Evolutionary conservation across 2,329 filamentous ascomycete species (phyloP).

Genomic region (Claviceps maximensis): DNA sequence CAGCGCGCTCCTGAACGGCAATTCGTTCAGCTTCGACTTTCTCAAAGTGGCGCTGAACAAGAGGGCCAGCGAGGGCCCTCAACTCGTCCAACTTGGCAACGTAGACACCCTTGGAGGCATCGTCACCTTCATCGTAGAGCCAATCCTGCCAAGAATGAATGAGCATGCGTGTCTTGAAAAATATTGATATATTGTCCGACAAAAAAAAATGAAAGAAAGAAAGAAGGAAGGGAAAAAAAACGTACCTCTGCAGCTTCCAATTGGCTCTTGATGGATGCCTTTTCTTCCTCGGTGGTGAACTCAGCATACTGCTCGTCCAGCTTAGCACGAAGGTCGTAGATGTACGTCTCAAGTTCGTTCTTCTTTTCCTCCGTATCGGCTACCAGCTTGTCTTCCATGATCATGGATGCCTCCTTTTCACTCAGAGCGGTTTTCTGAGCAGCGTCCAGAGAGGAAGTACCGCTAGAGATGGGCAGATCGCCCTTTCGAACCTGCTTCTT

Average conservation of each 20-base stretch:
- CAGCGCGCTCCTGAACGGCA: conserved; percentile 60
- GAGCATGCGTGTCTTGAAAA: conserved; percentile 5
- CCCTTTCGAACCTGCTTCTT: conserved; percentile 99
- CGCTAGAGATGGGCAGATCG: conserved; percentile 75
- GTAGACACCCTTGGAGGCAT: conserved; percentile 87
- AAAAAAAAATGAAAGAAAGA: no score
- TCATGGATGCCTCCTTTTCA: conserved; percentile 83
- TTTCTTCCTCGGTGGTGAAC: conserved; percentile 84
- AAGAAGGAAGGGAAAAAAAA: not conserved
- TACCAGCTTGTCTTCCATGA: conserved; percentile 96
- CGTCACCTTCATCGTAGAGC: conserved; percentile 95
- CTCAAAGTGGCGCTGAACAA: conserved; percentile 89
- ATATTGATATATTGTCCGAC: not conserved
- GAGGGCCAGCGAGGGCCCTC: conserved; percentile 75
- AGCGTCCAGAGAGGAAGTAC: conserved; percentile 67
- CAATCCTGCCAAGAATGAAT: conserved; percentile 57
- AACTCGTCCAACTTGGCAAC: conserved; percentile 94
- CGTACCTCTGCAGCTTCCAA: conserved; percentile 77
- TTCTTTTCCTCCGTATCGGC: conserved; percentile 98
- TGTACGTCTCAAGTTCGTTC: conserved; percentile 97
- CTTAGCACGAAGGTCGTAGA: conserved; percentile 94
- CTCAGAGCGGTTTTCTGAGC: conserved; percentile 49
- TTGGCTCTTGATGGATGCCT: conserved; percentile 71
- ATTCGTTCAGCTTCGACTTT: conserved; percentile 81
- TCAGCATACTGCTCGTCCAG: conserved; percentile 84